Conservation (phyloP, 208 protist species). For the Phytomonas francai region DNA sequence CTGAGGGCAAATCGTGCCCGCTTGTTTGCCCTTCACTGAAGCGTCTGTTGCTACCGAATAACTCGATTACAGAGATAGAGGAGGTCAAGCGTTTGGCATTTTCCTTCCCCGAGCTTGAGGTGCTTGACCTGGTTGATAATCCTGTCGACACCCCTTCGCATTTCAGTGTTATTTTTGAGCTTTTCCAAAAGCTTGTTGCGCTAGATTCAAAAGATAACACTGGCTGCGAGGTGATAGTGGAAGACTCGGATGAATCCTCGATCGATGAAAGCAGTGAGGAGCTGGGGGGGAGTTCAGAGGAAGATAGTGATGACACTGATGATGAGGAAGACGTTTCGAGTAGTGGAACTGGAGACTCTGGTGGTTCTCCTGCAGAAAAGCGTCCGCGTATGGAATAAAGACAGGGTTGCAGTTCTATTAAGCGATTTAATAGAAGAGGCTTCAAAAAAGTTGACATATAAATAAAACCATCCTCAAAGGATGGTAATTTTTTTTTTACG, state of each 20-base stretch:
- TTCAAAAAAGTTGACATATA: not conserved
- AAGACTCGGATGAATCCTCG: not conserved
- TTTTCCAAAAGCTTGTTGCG: constrained; percentile 9
- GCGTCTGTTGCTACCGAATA: constrained; percentile 68
- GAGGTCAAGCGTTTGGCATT: constrained; percentile 47
- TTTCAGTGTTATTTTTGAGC: constrained; percentile 10
- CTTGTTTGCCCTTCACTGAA: constrained; percentile 21
- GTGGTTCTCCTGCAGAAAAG: not conserved
- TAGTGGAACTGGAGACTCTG: not conserved
- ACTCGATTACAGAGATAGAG: constrained; percentile 30
- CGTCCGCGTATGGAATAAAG: not conserved
- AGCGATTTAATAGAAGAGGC: not conserved
- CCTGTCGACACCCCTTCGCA: constrained; percentile 28
- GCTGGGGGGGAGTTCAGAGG: not conserved
- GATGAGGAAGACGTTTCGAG: constrained; percentile 1
- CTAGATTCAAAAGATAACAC: constrained; percentile 1
- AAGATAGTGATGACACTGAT: constrained; percentile 11
- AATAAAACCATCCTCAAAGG: not conserved
- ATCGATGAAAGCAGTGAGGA: not conserved
- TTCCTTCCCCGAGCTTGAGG: constrained; percentile 51
- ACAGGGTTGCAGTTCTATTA: not conserved
- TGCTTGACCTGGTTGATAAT: constrained; percentile 64
- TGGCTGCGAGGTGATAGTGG: not conserved
- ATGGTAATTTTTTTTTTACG: not conserved
- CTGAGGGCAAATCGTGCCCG: not conserved